Conservation (phyloP, 2,329 filamentous ascomycete genomes). For the Botrytis medusae region DNA sequence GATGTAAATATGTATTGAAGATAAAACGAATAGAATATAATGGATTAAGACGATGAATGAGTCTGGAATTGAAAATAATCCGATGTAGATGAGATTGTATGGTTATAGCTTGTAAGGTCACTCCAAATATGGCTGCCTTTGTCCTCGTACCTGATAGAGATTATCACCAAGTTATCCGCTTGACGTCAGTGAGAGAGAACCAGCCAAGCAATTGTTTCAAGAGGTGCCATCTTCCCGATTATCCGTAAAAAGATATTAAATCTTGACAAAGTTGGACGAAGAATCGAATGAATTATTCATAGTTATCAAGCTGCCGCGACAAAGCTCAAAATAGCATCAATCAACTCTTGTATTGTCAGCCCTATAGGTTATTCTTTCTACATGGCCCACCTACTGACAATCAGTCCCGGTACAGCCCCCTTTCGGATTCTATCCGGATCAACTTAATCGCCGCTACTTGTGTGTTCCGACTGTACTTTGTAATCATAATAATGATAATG, state of each 20-base stretch:
- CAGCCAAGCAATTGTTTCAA: not conserved
- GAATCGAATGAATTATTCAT: not conserved
- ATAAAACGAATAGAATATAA: not conserved
- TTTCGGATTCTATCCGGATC: not conserved
- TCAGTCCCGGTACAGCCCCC: not conserved
- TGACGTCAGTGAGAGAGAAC: slow-evolving; percentile 9
- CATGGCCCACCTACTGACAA: not conserved
- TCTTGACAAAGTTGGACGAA: not conserved
- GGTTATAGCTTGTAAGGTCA: not conserved
- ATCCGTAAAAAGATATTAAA: not conserved
- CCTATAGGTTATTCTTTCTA: not conserved
- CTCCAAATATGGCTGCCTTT: not conserved
- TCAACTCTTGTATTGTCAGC: not conserved
- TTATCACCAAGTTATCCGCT: slow-evolving; percentile 5
- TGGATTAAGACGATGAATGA: not conserved
- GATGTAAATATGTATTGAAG: not conserved
- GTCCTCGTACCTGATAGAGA: not conserved
- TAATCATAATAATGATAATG: not conserved
- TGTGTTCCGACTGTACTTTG: not conserved
- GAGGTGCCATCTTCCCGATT: not conserved
- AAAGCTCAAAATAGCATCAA: not conserved
- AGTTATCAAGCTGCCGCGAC: not conserved
- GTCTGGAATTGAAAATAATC: not conserved
- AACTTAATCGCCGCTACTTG: not conserved
- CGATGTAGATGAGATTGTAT: not conserved